Percentiles rank a stretch among this genome's conserved stretches.
phyloP scores from a whole-genome alignment of 305 asterid species.

The Rubia peregrina region DNA sequence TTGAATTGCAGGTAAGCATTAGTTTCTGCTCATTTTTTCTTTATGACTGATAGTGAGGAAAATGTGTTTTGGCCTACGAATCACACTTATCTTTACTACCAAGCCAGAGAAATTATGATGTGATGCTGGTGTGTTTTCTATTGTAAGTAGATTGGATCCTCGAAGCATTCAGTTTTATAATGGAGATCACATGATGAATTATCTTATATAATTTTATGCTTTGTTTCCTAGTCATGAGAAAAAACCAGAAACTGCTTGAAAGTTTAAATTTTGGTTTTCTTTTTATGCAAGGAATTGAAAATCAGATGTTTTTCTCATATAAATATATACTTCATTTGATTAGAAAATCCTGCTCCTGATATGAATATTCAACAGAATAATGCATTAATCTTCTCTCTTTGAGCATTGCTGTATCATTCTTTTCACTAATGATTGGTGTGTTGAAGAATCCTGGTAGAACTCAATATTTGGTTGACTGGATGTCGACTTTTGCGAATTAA shows the following conservation, averaged over 20 bases:
- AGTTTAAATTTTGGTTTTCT: background rate
- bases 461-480: background rate
- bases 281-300: background rate
- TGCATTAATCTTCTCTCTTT: background rate
- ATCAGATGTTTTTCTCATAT: background rate
- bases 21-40: background rate
- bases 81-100: background rate
- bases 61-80: background rate
- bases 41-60: background rate
- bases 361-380: background rate
- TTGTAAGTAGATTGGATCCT: background rate
- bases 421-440: background rate
- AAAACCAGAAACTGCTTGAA: background rate
- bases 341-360: background rate
- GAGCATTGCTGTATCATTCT: background rate
- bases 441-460: background rate
- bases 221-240: background rate
- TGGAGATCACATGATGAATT: background rate
- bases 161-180: background rate
- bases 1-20: conserved; percentile 49
- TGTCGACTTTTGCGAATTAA: background rate
- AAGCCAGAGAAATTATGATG: background rate
- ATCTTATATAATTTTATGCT: background rate
- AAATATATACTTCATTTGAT: background rate
- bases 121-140: background rate